These are phyloP conservation scores for Epichloe aotearoae DNA, from an alignment of 2,329 filamentous ascomycete species.

Conservation along the genomic window DNA sequence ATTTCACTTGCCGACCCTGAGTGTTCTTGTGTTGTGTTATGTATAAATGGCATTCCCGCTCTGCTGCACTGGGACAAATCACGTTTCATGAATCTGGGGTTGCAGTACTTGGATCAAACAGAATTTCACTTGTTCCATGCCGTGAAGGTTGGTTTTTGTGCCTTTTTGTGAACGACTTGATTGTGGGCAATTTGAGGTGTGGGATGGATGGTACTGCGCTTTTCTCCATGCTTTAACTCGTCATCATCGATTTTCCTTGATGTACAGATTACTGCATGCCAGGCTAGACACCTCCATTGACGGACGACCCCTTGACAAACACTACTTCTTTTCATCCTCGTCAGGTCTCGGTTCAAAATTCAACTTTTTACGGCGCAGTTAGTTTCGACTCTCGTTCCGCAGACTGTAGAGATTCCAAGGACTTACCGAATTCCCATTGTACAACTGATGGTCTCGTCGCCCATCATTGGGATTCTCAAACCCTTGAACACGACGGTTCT, in stretches of 20 bases:
- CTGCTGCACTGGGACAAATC: slow-evolving; percentile 6
- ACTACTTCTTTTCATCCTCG: slow-evolving; percentile 27
- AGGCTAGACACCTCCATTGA: not conserved
- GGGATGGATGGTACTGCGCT: no score
- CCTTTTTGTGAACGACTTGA: no score
- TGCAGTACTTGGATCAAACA: not conserved
- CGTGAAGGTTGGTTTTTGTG: no score
- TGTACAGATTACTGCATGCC: not conserved
- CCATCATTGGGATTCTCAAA: slow-evolving; percentile 36
- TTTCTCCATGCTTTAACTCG: no score
- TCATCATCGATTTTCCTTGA: not conserved
- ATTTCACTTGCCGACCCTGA: no score
- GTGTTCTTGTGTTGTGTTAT: slow-evolving; percentile 11
- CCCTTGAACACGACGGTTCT: slow-evolving; percentile 13
- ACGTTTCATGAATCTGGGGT: not conserved
- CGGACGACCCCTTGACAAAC: not conserved
- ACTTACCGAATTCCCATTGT: slow-evolving; percentile 80
- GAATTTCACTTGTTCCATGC: no score
- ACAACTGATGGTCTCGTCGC: slow-evolving; percentile 55
- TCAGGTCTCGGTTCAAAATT: slow-evolving; percentile 57
- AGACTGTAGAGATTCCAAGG: no score
- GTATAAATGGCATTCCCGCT: slow-evolving; percentile 15
- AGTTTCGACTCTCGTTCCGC: not conserved
- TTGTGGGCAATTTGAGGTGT: no score
- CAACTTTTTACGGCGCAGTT: slow-evolving; percentile 28